Evolutionary conservation across 331 rosid species (phyloP).

Genomic region (Erythrophleum ivorense): DNA sequence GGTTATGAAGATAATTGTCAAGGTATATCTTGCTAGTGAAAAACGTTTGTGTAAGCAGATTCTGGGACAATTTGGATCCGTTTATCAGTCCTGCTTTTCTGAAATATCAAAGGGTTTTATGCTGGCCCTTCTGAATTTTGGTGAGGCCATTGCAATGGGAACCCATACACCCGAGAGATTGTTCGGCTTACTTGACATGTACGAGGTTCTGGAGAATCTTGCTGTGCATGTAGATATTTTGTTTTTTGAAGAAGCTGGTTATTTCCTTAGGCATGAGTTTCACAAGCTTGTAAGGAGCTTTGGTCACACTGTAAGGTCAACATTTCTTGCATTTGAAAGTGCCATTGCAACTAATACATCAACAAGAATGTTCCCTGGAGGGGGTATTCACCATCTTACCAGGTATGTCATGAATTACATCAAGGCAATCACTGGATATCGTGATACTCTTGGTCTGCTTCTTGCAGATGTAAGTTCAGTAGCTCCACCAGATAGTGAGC

Average conservation of each 20-base stretch:
- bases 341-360: constrained; percentile 57
- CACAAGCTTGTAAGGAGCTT: constrained; percentile 49
- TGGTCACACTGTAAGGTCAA: constrained; percentile 51
- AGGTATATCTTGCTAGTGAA: constrained; percentile 61
- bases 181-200: constrained; percentile 68
- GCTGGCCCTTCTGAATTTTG: constrained; percentile 57
- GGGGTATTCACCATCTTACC: constrained; percentile 66
- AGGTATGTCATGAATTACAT: constrained; percentile 78
- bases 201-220: constrained; percentile 59
- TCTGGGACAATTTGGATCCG: constrained; percentile 52
- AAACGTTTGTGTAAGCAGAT: constrained; percentile 58
- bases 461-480: constrained; percentile 41
- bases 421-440: constrained; percentile 47
- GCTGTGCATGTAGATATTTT: constrained; percentile 46
- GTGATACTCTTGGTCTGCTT: constrained; percentile 50
- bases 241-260: constrained; percentile 55
- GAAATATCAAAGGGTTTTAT: constrained; percentile 55
- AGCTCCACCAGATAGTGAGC: constrained; percentile 7
- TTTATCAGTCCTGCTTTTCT: constrained; percentile 49
- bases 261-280: constrained; percentile 50
- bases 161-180: constrained; percentile 58
- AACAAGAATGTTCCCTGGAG: constrained; percentile 48
- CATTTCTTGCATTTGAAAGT: constrained; percentile 50
- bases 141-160: constrained; percentile 61
- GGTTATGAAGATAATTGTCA: constrained; percentile 54